A percentile compares a stretch with the other conserved stretches of the same genome.
These are phyloP conservation scores for Prunus mongolica DNA, from an alignment of 306 rosid genomes.

Conservation along the genomic window DNA sequence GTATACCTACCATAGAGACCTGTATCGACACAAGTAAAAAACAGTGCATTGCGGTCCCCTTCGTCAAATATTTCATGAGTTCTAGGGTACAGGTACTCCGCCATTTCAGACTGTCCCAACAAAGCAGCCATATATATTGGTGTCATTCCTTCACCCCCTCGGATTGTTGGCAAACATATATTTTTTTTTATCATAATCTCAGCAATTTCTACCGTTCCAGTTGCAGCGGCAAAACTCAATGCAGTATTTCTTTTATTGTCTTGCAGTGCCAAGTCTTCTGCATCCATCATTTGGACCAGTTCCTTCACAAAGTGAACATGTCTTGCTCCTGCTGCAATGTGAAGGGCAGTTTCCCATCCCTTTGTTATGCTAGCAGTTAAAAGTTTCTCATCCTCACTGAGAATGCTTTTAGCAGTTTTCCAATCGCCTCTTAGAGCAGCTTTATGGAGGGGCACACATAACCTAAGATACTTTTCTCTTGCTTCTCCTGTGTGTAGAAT, in stretches of 20 bases:
- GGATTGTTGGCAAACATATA: not conserved
- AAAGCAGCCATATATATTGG: constrained; percentile 13
- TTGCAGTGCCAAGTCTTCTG: not conserved
- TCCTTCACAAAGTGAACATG: constrained; percentile 10
- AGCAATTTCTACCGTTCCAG: constrained; percentile 14
- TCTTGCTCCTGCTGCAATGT: constrained; percentile 12
- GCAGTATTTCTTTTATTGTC: not conserved
- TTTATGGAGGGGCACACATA: not conserved
- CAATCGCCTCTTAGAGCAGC: constrained; percentile 20
- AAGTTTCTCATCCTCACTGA: not conserved
- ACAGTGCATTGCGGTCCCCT: not conserved
- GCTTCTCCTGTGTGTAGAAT: not conserved
- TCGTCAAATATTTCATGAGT: not conserved
- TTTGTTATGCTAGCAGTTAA: not conserved
- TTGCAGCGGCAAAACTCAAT: constrained; percentile 9
- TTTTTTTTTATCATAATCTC: not conserved
- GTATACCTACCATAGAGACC: constrained; percentile 1
- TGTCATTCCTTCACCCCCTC: not conserved
- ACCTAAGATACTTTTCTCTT: not conserved
- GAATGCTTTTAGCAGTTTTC: not conserved
- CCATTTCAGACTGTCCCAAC: constrained; percentile 1
- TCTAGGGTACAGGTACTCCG: not conserved
- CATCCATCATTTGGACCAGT: not conserved
- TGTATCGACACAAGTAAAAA: not conserved
- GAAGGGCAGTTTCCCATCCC: constrained; percentile 1